Base-by-base conservation (phyloP, 2,329 filamentous ascomycete genomes). In the Penicillium capsulatum region DNA sequence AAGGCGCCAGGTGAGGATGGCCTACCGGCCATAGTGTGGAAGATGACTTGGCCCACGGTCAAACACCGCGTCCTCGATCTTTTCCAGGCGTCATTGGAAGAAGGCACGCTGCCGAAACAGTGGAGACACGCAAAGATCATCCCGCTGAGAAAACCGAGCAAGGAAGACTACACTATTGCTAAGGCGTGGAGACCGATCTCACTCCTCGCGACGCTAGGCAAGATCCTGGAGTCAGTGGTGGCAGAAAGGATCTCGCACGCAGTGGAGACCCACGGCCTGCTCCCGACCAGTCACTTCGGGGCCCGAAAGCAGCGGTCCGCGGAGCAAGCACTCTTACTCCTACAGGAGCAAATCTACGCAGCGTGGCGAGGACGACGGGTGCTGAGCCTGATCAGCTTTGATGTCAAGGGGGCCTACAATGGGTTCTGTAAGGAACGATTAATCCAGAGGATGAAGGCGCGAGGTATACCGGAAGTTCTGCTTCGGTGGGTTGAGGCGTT, bases 351-450 rank as follows among this genome's bases (percentile, higher is more conserved):
- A 15, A 47, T 64, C 22, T 59, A 61, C 36, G 44, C 48, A 7
- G 60, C 53, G 34, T 64, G 34, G 64, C 53, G 39, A 47, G 43
- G 14, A 10, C n/a, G n/a, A n/a, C n/a, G n/a, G n/a, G n/a, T n/a
- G n/a, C n/a, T n/a, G n/a, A n/a, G n/a, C n/a, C n/a, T 49, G 31
- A 44, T 47, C 32, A 64, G 57, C 38, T 69, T 69, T 34, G 59
- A 69, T 47, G 51, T 70, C 2, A 68, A 69, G 44, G 63, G 64
- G 14, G 65, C 61, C 35, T 69, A 65, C 40, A 69, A 70, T 33
- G 53, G 66, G 11, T 62, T 51, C 0, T 64, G 46, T 17, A 65
- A 64, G 40, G 55, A 64, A 30, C 39, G 59, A 47, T 39, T 65
- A 22, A 28, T 65, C 26, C 46, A 61, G 31, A 61, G 63, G 35